Evolutionary conservation across 2,329 filamentous ascomycete genomes (phyloP).

Genomic region (Myriosclerotinia curreyana): DNA sequence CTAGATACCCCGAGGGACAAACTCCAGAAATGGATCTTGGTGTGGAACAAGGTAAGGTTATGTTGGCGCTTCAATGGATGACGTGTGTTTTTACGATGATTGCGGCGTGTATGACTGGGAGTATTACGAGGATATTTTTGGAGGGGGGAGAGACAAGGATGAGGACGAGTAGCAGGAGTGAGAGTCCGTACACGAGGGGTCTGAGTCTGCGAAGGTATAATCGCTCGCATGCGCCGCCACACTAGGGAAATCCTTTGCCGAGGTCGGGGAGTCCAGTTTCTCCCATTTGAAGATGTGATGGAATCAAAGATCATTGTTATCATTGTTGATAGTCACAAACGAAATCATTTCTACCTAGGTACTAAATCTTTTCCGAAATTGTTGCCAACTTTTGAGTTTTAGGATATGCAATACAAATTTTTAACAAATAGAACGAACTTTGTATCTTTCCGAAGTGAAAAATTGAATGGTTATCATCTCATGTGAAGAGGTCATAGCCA

Average conservation of each 20-base stretch:
- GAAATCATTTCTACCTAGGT: too few relatives aligned
- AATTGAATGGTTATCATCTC: too few relatives aligned
- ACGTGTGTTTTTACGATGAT: neutral
- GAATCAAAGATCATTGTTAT: too few relatives aligned
- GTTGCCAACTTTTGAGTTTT: too few relatives aligned
- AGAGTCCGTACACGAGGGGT: neutral
- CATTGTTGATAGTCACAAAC: too few relatives aligned
- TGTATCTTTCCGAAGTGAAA: too few relatives aligned
- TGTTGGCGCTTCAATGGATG: constrained; percentile 15
- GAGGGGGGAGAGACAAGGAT: neutral
- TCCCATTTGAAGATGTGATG: neutral
- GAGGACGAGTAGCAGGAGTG: neutral
- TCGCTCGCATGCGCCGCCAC: constrained; percentile 1
- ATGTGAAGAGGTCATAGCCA: too few relatives aligned
- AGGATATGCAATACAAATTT: too few relatives aligned
- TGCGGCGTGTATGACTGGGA: constrained; percentile 7
- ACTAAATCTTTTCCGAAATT: too few relatives aligned
- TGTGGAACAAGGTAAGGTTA: neutral
- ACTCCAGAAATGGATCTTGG: neutral
- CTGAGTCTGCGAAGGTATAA: neutral
- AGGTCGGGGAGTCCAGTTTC: neutral
- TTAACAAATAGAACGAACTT: too few relatives aligned
- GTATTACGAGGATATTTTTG: neutral
- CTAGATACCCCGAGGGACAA: too few relatives aligned
- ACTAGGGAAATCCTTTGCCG: neutral